phyloP scores from a whole-genome alignment of 2,329 filamentous ascomycete genomes.

The Clonostachys solani region DNA sequence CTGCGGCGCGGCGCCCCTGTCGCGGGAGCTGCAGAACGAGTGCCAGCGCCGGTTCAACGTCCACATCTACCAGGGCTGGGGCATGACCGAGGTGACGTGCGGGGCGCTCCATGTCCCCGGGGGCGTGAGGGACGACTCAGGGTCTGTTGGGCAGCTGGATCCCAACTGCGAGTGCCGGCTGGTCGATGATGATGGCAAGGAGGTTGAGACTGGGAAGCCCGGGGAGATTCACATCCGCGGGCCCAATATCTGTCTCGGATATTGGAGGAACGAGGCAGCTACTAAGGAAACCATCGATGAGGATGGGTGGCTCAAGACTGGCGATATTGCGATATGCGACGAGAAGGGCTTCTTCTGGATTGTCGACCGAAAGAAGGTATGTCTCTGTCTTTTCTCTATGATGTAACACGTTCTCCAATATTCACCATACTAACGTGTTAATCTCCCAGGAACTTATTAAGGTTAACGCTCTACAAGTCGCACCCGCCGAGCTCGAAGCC shows the following conservation, averaged over 20 bases:
- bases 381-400: not conserved
- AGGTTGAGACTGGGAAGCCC: conserved; percentile 38
- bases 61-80: conserved; percentile 49
- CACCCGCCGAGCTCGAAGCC: conserved; percentile 53
- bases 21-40: conserved; percentile 34
- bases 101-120: conserved; percentile 35
- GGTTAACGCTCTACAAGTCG: conserved; percentile 55
- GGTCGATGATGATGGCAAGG: conserved; percentile 46
- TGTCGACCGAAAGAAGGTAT: conserved; percentile 42
- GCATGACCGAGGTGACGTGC: conserved; percentile 53
- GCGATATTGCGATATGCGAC: conserved; percentile 48
- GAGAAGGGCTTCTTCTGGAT: conserved; percentile 39
- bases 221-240: conserved; percentile 51
- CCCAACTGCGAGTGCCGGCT: conserved; percentile 51
- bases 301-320: conserved; percentile 56
- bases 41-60: conserved; percentile 35
- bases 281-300: conserved; percentile 43
- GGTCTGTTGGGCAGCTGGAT: conserved; percentile 45
- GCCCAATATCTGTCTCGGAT: conserved; percentile 54
- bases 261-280: conserved; percentile 52
- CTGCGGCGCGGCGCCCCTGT: conserved; percentile 50
- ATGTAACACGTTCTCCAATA: not conserved
- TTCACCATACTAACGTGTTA: conserved; percentile 1
- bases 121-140: conserved; percentile 26
- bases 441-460: conserved; percentile 49